Base-by-base conservation (phyloP, 176 grass and related monocot genomes). In the Zoysia pacifica region DNA sequence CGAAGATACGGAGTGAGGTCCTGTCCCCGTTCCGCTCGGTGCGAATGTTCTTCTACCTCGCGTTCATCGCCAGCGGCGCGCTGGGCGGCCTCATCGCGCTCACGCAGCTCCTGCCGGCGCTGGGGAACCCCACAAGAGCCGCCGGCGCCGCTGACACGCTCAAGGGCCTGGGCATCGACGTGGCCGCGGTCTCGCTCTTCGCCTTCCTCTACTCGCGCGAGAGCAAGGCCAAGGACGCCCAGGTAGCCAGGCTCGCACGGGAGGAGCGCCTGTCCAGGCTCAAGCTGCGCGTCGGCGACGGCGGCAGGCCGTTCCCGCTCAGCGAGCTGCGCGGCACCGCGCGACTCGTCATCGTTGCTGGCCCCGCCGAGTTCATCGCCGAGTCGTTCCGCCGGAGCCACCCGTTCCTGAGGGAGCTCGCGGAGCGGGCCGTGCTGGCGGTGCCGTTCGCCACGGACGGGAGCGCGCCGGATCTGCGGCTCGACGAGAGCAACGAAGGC, bases 21-120 rank as follows among this genome's bases (percentile, higher is more conserved):
- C 83, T 97, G 48, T 90, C 95, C 48, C 95, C 95, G 1, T 94
- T 79, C 78, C 91, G 95, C 5, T 78, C 90, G 11, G 81, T 97
- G 73, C 90, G 95, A 62, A 97, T 97, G 95, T 97, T 97, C 86
- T 97, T 97, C 86, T 97, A 97, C 82, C 83, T 97, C 1, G 91
- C 92, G 54, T 97, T 97, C 83, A 93, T 91, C 64, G 95, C 91
- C 12, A 97, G 90, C 74, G 92, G 41, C 42, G 50, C 77, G 50
- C 83, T 94, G 5, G 92, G 95, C 11, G 88, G 77, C 15, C 72
- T 97, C 76, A 97, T 97, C 76, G 78, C 95, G 52, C 76, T 93
- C 11, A 81, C 88, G 54, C 91, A 53, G 71, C 84, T 94, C 73
- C 67, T 97, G 60, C 81, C 92, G 46, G 85, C 87, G 55, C 77